phyloP scores from a whole-genome alignment of 176 grass and related monocot species.

The Puya raimondii region DNA sequence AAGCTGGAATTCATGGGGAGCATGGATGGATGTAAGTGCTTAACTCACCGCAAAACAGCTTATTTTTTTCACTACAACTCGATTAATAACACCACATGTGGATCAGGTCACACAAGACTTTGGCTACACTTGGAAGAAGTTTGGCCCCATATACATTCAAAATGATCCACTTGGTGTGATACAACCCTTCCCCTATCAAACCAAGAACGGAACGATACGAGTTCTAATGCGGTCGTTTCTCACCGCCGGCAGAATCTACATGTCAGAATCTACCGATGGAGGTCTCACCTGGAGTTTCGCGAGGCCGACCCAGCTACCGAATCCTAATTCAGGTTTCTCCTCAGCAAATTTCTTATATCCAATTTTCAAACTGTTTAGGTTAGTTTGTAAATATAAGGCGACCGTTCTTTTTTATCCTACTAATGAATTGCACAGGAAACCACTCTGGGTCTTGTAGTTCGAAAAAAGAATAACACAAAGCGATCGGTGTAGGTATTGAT shows the following conservation, averaged over 20 bases:
- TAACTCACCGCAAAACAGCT: not conserved
- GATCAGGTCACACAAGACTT: constrained; percentile 27
- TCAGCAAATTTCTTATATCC: not conserved
- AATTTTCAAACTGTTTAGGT: no score
- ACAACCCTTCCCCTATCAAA: constrained; percentile 25
- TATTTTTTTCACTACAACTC: no score
- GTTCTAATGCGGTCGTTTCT: constrained; percentile 19
- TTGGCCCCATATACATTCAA: constrained; percentile 27
- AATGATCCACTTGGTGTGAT: constrained; percentile 31
- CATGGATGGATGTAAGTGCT: constrained; percentile 27
- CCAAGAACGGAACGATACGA: constrained; percentile 6
- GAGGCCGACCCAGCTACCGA: constrained; percentile 7
- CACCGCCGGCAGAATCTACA: constrained; percentile 16
- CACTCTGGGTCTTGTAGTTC: no score
- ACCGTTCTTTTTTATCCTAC: no score
- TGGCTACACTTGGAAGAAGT: constrained; percentile 28
- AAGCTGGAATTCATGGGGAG: constrained; percentile 40
- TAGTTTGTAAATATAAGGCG: no score
- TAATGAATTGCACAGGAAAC: no score
- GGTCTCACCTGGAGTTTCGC: constrained; percentile 29
- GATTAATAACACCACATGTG: not conserved
- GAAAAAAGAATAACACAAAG: no score
- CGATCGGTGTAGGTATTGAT: constrained; percentile 39
- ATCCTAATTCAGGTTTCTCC: constrained; percentile 27
- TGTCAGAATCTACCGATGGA: constrained; percentile 31